Base-by-base conservation (phyloP, 2,329 filamentous ascomycete genomes). In the Dactylellina haptotyla region DNA sequence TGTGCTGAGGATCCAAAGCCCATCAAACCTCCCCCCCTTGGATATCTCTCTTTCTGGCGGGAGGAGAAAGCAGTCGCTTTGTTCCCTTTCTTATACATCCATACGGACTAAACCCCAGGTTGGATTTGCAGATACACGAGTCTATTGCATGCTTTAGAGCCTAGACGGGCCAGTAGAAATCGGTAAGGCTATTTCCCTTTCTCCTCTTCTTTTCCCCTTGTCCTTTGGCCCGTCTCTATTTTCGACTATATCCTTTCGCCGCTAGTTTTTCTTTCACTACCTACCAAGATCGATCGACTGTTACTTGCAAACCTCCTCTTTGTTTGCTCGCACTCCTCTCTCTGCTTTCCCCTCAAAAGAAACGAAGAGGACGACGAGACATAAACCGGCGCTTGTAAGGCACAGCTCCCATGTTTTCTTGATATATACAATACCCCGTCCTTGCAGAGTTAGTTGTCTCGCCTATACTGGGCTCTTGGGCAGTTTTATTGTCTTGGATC, bases 311-410 rank as follows among this genome's bases (percentile, higher is more conserved):
- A n/a, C n/a, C n/a, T n/a, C n/a, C 34, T 23, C n/a, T 37, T 30
- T 54, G 26, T 32, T 54, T 23, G 50, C 50, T 54, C 48, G 12
- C 9, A 6, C 6, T 34, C 30, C 30, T 34, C 30, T 34, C 6
- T 14, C 30, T 34, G 30, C 30, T 14, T 34, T 6, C 30, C 14
- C 30, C 30, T 34, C 30, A 14, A 26, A 72, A 37, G 62, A 66
- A 67, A 77, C 37, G 50, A 67, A 51, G 57, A 50, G 57, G 66
- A 57, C 46, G 26, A 16, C 1, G 10, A 37, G 16, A 56, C 5
- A 46, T 14, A 37, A 56, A 14, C 20, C 75, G 76, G 76, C 77
- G 77, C 76, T 75, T 75, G 30, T 41, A 51, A 48, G 54, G 48
- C 48, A 46, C 28, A 63, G 46, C 43, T 61, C 56, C 45, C 5